Evolutionary conservation across 2,329 filamentous ascomycete species (phyloP).

Genomic region (Cercospora janseana): DNA sequence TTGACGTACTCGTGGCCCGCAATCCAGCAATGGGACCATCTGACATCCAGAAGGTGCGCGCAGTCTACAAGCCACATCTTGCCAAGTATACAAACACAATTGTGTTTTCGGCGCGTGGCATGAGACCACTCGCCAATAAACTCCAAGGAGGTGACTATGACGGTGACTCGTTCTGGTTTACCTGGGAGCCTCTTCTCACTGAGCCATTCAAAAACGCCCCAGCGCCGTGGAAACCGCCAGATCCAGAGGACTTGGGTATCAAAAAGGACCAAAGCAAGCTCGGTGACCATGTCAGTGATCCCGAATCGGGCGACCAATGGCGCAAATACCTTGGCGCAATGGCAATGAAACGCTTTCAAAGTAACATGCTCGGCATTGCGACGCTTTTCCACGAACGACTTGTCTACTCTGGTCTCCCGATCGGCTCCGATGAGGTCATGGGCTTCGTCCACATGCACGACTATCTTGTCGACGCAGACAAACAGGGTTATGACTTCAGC

Average conservation of each 20-base stretch:
- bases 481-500: slow-evolving; percentile 51
- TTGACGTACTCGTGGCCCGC: slow-evolving; percentile 65
- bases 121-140: slow-evolving; percentile 63
- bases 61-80: slow-evolving; percentile 56
- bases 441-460: slow-evolving; percentile 45
- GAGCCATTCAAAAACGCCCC: slow-evolving; percentile 64
- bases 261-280: slow-evolving; percentile 51
- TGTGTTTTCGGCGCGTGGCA: slow-evolving; percentile 67
- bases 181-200: slow-evolving; percentile 68
- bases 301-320: slow-evolving; percentile 51
- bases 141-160: slow-evolving; percentile 80
- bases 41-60: slow-evolving; percentile 64
- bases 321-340: slow-evolving; percentile 16
- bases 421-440: slow-evolving; percentile 17
- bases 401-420: slow-evolving; percentile 50
- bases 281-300: slow-evolving; percentile 43
- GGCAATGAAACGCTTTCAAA: slow-evolving; percentile 46
- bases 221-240: slow-evolving; percentile 46
- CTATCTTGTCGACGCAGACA: slow-evolving; percentile 46
- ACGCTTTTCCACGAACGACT: slow-evolving; percentile 64
- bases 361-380: slow-evolving; percentile 61
- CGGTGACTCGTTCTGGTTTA: slow-evolving; percentile 72
- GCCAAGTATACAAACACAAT: slow-evolving; percentile 73
- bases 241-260: slow-evolving; percentile 48
- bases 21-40: slow-evolving; percentile 67